A percentile compares a stretch with the other conserved stretches of the same genome.
These are phyloP conservation scores for Clarireedia paspali DNA, from an alignment of 2,329 filamentous ascomycete species.

Conservation along the genomic window DNA sequence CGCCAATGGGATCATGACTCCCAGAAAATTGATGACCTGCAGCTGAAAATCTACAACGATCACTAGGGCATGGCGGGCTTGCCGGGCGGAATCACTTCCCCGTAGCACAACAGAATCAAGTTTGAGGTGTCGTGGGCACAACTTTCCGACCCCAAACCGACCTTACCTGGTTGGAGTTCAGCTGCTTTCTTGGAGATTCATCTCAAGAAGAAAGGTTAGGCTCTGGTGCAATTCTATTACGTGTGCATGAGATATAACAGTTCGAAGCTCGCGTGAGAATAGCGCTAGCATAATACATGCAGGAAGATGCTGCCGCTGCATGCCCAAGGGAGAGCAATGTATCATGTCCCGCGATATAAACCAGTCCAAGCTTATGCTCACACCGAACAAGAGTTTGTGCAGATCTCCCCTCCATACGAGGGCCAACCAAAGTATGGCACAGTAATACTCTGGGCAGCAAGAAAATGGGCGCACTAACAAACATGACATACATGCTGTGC, in stretches of 20 bases:
- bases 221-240: not conserved
- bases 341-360: not conserved
- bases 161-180: not conserved
- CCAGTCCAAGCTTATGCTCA: not conserved
- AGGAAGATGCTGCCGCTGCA: conserved; percentile 7
- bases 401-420: not conserved
- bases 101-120: conserved; percentile 9
- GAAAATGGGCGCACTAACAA: conserved; percentile 1
- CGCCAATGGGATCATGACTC: conserved; percentile 8
- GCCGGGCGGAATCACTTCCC: conserved; percentile 8
- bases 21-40: conserved; percentile 9
- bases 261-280: conserved; percentile 2
- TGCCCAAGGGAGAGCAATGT: not conserved
- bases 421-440: not conserved
- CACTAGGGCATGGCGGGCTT: not conserved
- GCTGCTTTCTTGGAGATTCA: not conserved
- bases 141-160: conserved; percentile 1
- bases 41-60: conserved; percentile 9
- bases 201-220: not conserved
- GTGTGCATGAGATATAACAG: conserved; percentile 1
- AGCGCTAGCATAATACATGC: conserved; percentile 2
- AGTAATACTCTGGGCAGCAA: conserved; percentile 1
- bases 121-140: conserved; percentile 3
- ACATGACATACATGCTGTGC: conserved; percentile 7
- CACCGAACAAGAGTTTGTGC: not conserved